Evolutionary conservation across 768 basidiomycete species (phyloP).

Genomic region (Pleurotus ostreatus): DNA sequence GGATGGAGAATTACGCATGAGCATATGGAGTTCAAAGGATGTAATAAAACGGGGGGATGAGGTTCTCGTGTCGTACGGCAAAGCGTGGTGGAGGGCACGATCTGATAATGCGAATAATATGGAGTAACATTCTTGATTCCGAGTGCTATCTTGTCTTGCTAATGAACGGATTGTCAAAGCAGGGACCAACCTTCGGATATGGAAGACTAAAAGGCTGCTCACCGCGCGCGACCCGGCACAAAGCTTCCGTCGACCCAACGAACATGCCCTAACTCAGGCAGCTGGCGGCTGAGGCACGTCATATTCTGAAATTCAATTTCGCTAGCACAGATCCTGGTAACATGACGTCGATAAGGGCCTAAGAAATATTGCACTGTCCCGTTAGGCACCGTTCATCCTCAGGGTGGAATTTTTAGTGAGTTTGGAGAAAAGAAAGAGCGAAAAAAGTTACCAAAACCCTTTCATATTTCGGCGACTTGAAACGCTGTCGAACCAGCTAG

Average conservation of each 20-base stretch:
- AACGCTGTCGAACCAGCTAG: background rate
- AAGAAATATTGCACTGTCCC: background rate
- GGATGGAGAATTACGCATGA: constrained; percentile 68
- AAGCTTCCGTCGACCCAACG: background rate
- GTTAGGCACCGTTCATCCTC: constrained; percentile 1
- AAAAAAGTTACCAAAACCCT: constrained; percentile 4
- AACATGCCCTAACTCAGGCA: background rate
- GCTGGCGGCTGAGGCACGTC: background rate
- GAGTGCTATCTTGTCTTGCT: constrained; percentile 1
- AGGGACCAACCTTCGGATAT: background rate
- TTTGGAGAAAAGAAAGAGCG: constrained; percentile 3
- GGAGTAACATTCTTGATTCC: background rate
- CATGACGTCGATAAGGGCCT: constrained; percentile 5
- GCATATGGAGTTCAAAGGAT: constrained; percentile 61
- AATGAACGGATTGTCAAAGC: background rate
- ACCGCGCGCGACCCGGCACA: background rate
- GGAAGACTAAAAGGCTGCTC: background rate
- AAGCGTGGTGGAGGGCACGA: constrained; percentile 74
- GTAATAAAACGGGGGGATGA: constrained; percentile 77
- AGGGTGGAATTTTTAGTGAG: constrained; percentile 2
- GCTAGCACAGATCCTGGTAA: constrained; percentile 3
- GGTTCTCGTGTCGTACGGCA: constrained; percentile 86
- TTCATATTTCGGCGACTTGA: background rate
- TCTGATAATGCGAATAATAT: background rate
- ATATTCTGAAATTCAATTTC: constrained; percentile 4